Conservation (phyloP, 495 filamentous ascomycete species). For the Aspergillus conjunctus region DNA sequence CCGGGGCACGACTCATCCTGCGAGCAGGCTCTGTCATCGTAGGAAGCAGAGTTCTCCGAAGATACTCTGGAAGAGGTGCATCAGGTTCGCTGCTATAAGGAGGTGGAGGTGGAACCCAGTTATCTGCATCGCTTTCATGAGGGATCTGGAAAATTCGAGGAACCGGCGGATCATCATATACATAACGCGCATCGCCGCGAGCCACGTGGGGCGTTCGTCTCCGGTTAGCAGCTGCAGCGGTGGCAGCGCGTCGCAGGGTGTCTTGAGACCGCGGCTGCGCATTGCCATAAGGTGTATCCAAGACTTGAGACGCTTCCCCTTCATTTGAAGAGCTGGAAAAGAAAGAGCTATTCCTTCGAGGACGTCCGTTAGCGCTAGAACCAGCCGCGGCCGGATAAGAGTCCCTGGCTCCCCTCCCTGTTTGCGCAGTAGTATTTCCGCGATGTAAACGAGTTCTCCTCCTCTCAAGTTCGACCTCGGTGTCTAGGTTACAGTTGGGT, state of each 20-base stretch:
- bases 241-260: constrained; percentile 76
- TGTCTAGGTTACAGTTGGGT: constrained; percentile 73
- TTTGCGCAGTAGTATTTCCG: constrained; percentile 27
- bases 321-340: constrained; percentile 25
- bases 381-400: constrained; percentile 26
- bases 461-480: constrained; percentile 80
- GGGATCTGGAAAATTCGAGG: constrained; percentile 53
- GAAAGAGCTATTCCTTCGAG: constrained; percentile 33
- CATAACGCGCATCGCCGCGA: constrained; percentile 28
- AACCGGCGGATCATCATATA: constrained; percentile 19
- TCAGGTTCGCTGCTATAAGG: constrained; percentile 77
- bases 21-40: constrained; percentile 23
- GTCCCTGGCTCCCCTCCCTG: constrained; percentile 25
- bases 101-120: constrained; percentile 92
- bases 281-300: constrained; percentile 69
- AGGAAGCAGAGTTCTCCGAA: constrained; percentile 43
- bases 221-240: constrained; percentile 71
- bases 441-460: constrained; percentile 61
- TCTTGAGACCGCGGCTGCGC: constrained; percentile 75
- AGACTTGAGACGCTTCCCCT: constrained; percentile 26
- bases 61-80: constrained; percentile 56
- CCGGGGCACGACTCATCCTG: constrained; percentile 11
- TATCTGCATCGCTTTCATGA: constrained; percentile 87
- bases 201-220: constrained; percentile 56
- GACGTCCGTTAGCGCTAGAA: constrained; percentile 18